phyloP scores from a whole-genome alignment of 306 rosid species.

The Pueraria montana region DNA sequence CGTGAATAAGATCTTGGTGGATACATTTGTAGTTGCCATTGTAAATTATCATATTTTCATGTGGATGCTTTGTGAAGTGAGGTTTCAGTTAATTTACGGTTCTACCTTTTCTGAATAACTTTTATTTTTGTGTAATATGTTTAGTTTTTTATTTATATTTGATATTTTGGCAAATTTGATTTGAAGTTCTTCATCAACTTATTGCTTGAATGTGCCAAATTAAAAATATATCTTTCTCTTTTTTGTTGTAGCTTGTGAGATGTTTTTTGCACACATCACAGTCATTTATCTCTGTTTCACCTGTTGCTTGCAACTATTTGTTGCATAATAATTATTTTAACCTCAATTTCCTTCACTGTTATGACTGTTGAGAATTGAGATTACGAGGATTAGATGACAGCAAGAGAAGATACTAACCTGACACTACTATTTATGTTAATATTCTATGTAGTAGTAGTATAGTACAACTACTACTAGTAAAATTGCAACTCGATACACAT shows the following conservation, averaged over 20 bases:
- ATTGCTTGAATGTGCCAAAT: not conserved
- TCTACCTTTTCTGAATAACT: not conserved
- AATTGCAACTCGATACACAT: not conserved
- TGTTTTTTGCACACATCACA: not conserved
- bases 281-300: not conserved
- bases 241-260: not conserved
- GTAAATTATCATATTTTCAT: not conserved
- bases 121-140: not conserved
- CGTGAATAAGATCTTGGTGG: not conserved
- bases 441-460: not conserved
- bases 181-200: not conserved
- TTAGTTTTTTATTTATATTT: not conserved
- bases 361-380: not conserved
- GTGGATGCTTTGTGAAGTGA: not conserved
- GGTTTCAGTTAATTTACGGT: not conserved
- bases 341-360: not conserved
- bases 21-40: not conserved
- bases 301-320: conserved; percentile 3
- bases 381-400: no score
- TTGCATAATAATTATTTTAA: not conserved
- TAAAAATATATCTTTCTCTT: not conserved
- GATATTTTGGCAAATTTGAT: not conserved
- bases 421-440: not conserved
- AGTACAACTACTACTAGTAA: not conserved
- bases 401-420: no score